Evolutionary conservation across 805 yeast species (phyloP).

Genomic region (Candida xyloterini): DNA sequence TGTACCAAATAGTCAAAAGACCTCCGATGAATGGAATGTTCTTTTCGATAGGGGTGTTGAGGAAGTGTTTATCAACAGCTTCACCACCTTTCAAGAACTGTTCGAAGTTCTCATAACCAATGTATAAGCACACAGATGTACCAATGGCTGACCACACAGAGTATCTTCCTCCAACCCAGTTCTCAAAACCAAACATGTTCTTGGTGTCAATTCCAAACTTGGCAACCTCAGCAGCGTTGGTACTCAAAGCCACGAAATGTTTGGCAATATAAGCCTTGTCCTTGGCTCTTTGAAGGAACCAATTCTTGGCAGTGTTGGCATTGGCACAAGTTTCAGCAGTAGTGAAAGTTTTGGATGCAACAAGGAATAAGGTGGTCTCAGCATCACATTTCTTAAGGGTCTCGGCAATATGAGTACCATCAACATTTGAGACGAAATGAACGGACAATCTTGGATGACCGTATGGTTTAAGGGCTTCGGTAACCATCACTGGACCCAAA

Average conservation of each 20-base stretch:
- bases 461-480: conserved; percentile 94
- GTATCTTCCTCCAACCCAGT: conserved; percentile 99
- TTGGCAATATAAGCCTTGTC: conserved; percentile 78
- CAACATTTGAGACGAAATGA: conserved; percentile 97
- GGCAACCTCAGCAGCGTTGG: conserved; percentile 86
- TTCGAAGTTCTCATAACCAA: conserved; percentile 93
- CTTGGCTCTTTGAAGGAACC: conserved; percentile 72
- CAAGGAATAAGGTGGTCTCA: conserved; percentile 88
- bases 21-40: conserved; percentile 96
- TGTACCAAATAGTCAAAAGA: conserved; percentile 94
- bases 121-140: conserved; percentile 87
- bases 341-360: conserved; percentile 98
- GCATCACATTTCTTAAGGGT: conserved; percentile 72
- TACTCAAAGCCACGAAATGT: conserved; percentile 96
- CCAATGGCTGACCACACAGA: conserved; percentile 99
- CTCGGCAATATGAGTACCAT: conserved; percentile 97
- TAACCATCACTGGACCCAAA: conserved; percentile 98
- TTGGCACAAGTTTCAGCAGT: conserved; percentile 98
- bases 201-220: conserved; percentile 96
- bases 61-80: conserved; percentile 91
- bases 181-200: conserved; percentile 98
- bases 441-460: conserved; percentile 68
- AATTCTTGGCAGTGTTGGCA: conserved; percentile 90
- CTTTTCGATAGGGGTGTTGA: conserved; percentile 76
- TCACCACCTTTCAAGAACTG: conserved; percentile 95